Base-by-base conservation (phyloP, 768 basidiomycete genomes). In the Rubroboletus pulcherrimus region DNA sequence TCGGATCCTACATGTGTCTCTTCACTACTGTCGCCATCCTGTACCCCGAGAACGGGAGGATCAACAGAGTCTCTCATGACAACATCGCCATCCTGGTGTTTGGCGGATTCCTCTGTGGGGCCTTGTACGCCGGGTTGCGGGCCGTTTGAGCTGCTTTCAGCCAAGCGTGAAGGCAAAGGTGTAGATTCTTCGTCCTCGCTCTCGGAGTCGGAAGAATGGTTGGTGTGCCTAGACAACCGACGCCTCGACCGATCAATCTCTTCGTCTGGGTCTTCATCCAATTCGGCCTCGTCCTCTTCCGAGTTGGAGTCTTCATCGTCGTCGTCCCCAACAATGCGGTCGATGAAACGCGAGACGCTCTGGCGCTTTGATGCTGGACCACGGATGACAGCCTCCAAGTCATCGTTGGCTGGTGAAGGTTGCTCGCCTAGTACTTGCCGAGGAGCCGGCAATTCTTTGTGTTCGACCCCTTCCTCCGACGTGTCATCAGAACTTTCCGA, bases 311-410 rank as follows among this genome's bases (percentile, higher is more conserved):
- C 69, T 40, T 78, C 70, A 11, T 71, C 68, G 35, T 64, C 69
- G 3, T 68, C 65, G 10, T 66, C 45, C 12, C 58, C 74, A 63
- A 58, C 59, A 49, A 71, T 58, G 48, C 52, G 69, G 24, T 70
- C 69, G 2, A 75, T 53, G 24, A 74, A 59, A n/a, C 69, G 59
- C 31, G 58, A 21, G 21, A 66, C 43, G 30, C 52, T 66, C 41
- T 56, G 54, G 0, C 61, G 63, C 35, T 62, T 61, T 29, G 57
- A 46, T n/a, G 47, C 43, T 8, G 81, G 78, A 3, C 78, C 78
- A 30, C 71, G 75, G 12, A 81, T 61, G 46, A 80, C 59, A 9
- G 73, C 71, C 8, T 80, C 76, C n/a, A 79, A 50, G 35, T 75
- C 68, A 31, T 61, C 57, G 1, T 65, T 53, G 14, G 53, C 43